phyloP scores from a whole-genome alignment of 371 early-diverging fungal genomes.

The Mucor racemosus region DNA sequence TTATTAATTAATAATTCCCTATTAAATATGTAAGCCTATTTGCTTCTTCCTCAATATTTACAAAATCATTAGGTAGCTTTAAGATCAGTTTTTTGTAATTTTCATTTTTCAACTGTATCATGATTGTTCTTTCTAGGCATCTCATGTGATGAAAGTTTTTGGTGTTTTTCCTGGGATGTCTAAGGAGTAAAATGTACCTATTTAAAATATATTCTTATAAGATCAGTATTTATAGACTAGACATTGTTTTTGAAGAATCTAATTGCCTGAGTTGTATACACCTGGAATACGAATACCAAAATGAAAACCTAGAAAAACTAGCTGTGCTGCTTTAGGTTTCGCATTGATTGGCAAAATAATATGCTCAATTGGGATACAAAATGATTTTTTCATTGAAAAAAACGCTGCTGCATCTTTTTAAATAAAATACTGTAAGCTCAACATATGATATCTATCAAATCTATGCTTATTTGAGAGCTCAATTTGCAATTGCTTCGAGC shows the following conservation, averaged over 20 bases:
- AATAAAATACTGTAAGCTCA: background rate
- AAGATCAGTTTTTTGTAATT: background rate
- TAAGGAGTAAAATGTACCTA: background rate
- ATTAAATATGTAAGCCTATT: background rate
- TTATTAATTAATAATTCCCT: background rate
- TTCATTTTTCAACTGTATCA: background rate
- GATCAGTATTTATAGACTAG: too few relatives aligned
- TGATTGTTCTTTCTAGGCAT: background rate
- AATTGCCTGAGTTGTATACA: background rate
- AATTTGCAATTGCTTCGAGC: background rate
- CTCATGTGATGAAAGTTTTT: background rate
- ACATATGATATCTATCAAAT: background rate
- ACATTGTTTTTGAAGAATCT: too few relatives aligned
- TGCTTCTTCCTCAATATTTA: background rate
- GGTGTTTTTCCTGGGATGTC: background rate
- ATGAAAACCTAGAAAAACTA: background rate
- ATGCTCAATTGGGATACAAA: background rate
- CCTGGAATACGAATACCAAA: background rate
- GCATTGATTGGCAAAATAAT: background rate
- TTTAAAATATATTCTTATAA: too few relatives aligned
- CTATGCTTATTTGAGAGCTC: background rate
- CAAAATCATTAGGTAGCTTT: background rate
- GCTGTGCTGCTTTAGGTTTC: background rate
- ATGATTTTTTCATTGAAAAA: conserved; percentile 3
- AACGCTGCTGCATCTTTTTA: background rate